Evolutionary conservation across 352 stramenopile species (phyloP).

Genomic region (Saprolegnia diclina): DNA sequence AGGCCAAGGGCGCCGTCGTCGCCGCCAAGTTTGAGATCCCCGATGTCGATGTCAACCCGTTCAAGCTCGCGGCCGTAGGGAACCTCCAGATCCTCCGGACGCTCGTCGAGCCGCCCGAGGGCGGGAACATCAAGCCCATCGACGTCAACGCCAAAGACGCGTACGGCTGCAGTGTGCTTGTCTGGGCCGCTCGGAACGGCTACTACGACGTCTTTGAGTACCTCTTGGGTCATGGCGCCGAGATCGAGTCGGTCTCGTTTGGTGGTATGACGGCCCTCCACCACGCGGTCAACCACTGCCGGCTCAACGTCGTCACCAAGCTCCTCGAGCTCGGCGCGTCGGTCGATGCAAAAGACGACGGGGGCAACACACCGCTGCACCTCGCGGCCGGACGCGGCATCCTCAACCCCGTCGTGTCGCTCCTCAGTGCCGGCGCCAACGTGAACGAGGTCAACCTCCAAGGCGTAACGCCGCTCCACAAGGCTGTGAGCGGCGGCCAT

Average conservation of each 20-base stretch:
- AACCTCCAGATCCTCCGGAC: constrained; percentile 64
- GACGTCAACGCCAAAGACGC: constrained; percentile 78
- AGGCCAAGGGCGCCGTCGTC: constrained; percentile 21
- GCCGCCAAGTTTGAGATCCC: constrained; percentile 63
- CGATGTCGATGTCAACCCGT: constrained; percentile 77
- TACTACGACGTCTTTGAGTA: constrained; percentile 79
- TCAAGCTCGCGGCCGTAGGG: constrained; percentile 78
- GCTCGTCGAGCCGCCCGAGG: constrained; percentile 54
- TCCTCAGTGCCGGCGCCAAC: constrained; percentile 75
- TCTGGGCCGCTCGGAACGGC: constrained; percentile 80
- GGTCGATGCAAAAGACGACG: constrained; percentile 77
- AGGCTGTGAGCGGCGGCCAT: constrained; percentile 76
- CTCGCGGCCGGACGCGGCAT: constrained; percentile 76
- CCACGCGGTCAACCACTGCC: constrained; percentile 79
- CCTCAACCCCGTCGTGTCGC: constrained; percentile 71
- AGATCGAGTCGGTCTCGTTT: constrained; percentile 68
- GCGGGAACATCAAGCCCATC: constrained; percentile 37
- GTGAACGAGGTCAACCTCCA: constrained; percentile 63
- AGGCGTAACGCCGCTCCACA: constrained; percentile 82
- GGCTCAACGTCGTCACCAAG: constrained; percentile 47
- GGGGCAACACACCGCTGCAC: constrained; percentile 79
- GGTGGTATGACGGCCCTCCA: constrained; percentile 75
- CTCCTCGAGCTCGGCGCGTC: constrained; percentile 72
- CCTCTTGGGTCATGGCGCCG: constrained; percentile 52
- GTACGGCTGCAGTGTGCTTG: constrained; percentile 70